Conservation (phyloP, 176 grass and related monocot species). For the Oropetium thomaeum region DNA sequence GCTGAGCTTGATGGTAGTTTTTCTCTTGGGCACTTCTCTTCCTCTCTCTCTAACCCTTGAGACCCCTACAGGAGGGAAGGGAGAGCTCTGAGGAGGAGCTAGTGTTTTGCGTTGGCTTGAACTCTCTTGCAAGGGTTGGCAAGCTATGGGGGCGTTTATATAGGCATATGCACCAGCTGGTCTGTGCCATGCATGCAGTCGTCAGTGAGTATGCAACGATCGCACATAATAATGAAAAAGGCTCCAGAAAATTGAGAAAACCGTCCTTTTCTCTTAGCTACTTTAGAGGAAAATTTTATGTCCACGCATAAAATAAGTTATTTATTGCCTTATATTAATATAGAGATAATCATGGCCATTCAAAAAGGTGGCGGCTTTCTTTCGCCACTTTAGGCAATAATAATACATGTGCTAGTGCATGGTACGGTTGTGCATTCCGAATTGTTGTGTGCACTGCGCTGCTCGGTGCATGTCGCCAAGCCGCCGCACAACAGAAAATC, state of each 20-base stretch:
- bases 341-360: slow-evolving; percentile 21
- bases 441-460: background rate
- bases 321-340: background rate
- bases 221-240: background rate
- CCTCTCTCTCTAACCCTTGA: slow-evolving; percentile 41
- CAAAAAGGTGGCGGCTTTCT: slow-evolving; percentile 21
- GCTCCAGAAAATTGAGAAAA: background rate
- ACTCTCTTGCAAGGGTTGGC: slow-evolving; percentile 28
- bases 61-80: slow-evolving; percentile 22
- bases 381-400: slow-evolving; percentile 18
- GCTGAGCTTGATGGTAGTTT: background rate
- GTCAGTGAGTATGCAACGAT: background rate
- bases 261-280: background rate
- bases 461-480: background rate
- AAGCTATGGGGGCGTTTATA: slow-evolving; percentile 24
- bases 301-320: background rate
- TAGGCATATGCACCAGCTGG: slow-evolving; percentile 25
- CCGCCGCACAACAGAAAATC: background rate
- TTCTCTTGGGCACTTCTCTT: slow-evolving; percentile 7
- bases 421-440: slow-evolving; percentile 4
- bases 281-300: background rate
- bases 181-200: background rate
- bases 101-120: slow-evolving; percentile 27
- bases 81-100: slow-evolving; percentile 24
- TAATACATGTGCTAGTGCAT: slow-evolving; percentile 10